Percentiles rank a stretch among this genome's conserved stretches.
Conservation (phyloP, 345 rosid species). For the Moricandia arvensis region DNA sequence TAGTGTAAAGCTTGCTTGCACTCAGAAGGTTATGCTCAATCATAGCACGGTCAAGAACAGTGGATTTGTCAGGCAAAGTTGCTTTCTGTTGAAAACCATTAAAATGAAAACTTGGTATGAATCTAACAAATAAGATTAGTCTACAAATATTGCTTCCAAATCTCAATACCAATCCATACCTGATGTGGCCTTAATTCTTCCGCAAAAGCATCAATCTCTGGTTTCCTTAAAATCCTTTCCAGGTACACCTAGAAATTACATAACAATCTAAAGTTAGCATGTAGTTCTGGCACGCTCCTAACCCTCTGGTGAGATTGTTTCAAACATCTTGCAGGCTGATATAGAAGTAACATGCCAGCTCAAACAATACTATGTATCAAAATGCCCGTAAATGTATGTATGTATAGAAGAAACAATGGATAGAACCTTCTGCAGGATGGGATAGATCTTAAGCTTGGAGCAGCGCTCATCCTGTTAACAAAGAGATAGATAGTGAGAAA, state of each 20-base stretch:
- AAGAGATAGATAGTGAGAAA: not conserved
- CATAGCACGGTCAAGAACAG: conserved; percentile 95
- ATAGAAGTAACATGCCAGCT: not conserved
- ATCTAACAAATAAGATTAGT: not conserved
- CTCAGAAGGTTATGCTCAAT: conserved; percentile 97
- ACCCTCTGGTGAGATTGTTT: not conserved
- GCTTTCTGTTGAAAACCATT: conserved; percentile 67
- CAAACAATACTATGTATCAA: conserved; percentile 1
- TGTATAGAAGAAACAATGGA: conserved; percentile 8
- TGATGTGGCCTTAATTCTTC: conserved; percentile 94
- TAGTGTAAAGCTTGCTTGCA: conserved; percentile 96
- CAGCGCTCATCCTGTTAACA: conserved; percentile 88
- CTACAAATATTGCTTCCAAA: conserved; percentile 7
- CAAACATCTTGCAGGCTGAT: not conserved
- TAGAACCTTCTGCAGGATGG: conserved; percentile 85
- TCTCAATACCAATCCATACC: conserved; percentile 42
- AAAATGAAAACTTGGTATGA: conserved; percentile 1
- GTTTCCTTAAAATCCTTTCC: conserved; percentile 90
- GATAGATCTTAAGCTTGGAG: conserved; percentile 90
- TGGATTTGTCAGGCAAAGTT: conserved; percentile 85
- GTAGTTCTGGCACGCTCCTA: conserved; percentile 15
- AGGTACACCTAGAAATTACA: conserved; percentile 68
- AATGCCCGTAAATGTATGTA: not conserved
- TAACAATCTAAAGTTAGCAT: not conserved
- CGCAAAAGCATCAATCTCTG: conserved; percentile 94